Evolutionary conservation across 139 green algal genomes (phyloP).

Genomic region (Chlamydomonas eustigma): DNA sequence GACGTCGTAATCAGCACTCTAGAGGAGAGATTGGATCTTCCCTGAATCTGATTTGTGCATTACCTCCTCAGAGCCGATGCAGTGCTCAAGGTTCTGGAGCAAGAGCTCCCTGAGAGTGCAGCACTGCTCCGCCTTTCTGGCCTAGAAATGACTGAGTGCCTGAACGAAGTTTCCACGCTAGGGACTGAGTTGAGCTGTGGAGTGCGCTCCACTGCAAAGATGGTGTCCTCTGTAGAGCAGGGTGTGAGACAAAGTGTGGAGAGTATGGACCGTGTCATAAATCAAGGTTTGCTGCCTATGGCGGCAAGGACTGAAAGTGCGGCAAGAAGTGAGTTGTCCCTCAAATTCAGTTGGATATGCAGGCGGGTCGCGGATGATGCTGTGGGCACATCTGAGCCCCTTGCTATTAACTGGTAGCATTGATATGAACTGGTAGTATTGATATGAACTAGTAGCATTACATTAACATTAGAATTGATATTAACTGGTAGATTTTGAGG

Average conservation of each 20-base stretch:
- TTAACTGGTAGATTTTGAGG: not conserved
- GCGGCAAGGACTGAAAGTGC: not conserved
- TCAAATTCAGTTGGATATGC: too few species aligned
- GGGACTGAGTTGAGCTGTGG: constrained; percentile 14
- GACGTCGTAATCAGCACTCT: too few species aligned
- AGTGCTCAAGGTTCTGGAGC: constrained; percentile 17
- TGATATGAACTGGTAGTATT: not conserved
- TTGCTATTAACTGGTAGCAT: not conserved
- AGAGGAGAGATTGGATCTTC: too few species aligned
- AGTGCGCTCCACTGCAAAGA: constrained; percentile 8
- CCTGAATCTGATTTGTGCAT: too few species aligned
- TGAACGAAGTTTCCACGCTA: constrained; percentile 12
- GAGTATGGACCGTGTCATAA: not conserved
- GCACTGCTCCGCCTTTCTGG: constrained; percentile 24
- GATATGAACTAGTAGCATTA: not conserved
- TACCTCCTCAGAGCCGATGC: not conserved
- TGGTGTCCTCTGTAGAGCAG: constrained; percentile 12
- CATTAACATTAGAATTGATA: not conserved
- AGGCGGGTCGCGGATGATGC: too few species aligned
- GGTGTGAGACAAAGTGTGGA: constrained; percentile 8
- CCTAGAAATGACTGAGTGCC: constrained; percentile 18
- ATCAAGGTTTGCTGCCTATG: not conserved
- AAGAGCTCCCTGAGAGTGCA: constrained; percentile 25
- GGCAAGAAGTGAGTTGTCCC: constrained; percentile 4
- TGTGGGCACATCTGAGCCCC: not conserved